Evolutionary conservation across 192 early-diverging fungal species (phyloP).

Genomic region (Rhizophagus clarus): DNA sequence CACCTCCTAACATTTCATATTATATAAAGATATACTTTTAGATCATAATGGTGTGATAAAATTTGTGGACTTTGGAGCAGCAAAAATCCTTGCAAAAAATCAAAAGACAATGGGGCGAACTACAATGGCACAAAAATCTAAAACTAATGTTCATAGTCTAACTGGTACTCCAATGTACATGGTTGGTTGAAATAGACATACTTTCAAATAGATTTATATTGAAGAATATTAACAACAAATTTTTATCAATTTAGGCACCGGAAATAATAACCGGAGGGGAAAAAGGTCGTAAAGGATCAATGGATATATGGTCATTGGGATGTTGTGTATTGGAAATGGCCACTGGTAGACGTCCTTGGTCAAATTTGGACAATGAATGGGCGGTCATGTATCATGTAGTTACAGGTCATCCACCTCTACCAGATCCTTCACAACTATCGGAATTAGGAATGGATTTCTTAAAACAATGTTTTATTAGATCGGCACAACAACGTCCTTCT

Average conservation of each 20-base stretch:
- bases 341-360: slow-evolving; percentile 87
- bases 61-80: slow-evolving; percentile 89
- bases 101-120: slow-evolving; percentile 60
- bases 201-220: neutral
- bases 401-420: slow-evolving; percentile 74
- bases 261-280: slow-evolving; percentile 85
- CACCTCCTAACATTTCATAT: neutral
- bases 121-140: slow-evolving; percentile 30
- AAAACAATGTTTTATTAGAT: slow-evolving; percentile 75
- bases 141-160: slow-evolving; percentile 63
- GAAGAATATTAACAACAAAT: neutral
- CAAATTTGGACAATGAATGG: slow-evolving; percentile 90
- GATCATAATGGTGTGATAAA: slow-evolving; percentile 79
- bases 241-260: slow-evolving; percentile 45
- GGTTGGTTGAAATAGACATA: slow-evolving; percentile 37
- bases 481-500: slow-evolving; percentile 66
- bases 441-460: slow-evolving; percentile 74
- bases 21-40: slow-evolving; percentile 68
- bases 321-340: slow-evolving; percentile 92
- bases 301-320: slow-evolving; percentile 92
- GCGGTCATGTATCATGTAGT: slow-evolving; percentile 92
- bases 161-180: slow-evolving; percentile 68
- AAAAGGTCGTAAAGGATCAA: slow-evolving; percentile 73
- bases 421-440: slow-evolving; percentile 67
- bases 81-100: slow-evolving; percentile 81